Evolutionary conservation across 2,329 filamentous ascomycete species (phyloP).

Genomic region (Sporothrix pallida): DNA sequence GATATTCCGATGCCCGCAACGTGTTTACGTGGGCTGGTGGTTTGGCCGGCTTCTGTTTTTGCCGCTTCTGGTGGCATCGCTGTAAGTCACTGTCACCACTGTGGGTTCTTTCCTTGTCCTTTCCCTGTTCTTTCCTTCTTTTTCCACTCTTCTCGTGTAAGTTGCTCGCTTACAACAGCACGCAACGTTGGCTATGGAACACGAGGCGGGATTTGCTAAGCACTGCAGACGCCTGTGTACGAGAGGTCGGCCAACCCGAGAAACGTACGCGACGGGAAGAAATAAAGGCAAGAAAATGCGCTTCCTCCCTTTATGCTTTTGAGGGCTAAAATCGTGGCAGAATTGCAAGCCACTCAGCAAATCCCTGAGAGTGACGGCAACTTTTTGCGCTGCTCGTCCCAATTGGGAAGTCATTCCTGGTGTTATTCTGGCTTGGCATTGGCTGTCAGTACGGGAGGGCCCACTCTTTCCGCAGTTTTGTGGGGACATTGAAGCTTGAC

Average conservation of each 20-base stretch:
- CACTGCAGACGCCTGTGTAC: neutral
- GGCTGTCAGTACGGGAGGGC: neutral
- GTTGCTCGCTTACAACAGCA: neutral
- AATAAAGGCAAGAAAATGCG: no score
- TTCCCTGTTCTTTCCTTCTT: neutral
- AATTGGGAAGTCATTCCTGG: neutral
- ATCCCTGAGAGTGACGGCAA: neutral
- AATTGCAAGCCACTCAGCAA: conserved; percentile 6
- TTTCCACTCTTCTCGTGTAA: neutral
- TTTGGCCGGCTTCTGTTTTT: neutral
- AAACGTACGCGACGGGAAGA: neutral
- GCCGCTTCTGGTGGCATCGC: neutral
- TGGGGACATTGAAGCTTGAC: neutral
- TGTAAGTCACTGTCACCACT: neutral
- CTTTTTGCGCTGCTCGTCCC: conserved; percentile 24
- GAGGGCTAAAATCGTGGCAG: neutral
- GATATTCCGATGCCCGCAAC: conserved; percentile 3
- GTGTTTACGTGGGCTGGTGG: neutral
- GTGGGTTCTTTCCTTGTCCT: neutral
- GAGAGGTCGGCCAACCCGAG: neutral
- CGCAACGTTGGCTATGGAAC: neutral
- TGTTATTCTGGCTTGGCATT: neutral
- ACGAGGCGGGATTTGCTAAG: neutral
- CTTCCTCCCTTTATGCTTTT: no score
- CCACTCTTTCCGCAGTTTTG: neutral